phyloP scores from a whole-genome alignment of 176 grass and related monocot species.

The Leersia perrieri region DNA sequence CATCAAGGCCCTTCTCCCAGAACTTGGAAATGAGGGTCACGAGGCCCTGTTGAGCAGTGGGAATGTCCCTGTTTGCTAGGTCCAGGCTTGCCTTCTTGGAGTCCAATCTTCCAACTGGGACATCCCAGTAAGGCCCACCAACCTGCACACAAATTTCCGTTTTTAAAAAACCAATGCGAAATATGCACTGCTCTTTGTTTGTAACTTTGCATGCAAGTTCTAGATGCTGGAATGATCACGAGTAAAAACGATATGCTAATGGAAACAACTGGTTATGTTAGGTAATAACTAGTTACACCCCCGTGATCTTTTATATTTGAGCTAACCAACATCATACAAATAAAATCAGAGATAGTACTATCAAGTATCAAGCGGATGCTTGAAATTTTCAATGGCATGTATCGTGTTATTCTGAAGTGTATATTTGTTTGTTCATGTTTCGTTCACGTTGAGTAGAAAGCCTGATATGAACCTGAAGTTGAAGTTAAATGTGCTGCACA shows the following conservation, averaged over 20 bases:
- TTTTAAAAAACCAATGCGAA: neutral
- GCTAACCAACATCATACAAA: too few relatives aligned
- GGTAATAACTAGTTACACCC: neutral
- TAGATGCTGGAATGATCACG: neutral
- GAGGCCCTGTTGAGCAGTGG: conserved; percentile 73
- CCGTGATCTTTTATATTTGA: too few relatives aligned
- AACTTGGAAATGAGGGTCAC: conserved; percentile 86
- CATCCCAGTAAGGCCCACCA: conserved; percentile 96
- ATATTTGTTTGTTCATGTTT: neutral
- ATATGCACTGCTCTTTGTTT: neutral
- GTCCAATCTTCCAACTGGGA: conserved; percentile 86
- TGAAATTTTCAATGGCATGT: neutral
- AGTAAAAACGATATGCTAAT: neutral
- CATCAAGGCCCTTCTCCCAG: conserved; percentile 83
- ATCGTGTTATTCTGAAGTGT: neutral
- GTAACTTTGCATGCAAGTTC: neutral
- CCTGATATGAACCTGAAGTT: neutral
- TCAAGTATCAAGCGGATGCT: neutral
- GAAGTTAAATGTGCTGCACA: neutral
- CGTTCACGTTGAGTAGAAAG: neutral
- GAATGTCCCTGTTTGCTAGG: conserved; percentile 80
- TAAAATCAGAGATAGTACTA: too few relatives aligned
- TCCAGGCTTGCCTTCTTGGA: conserved; percentile 83
- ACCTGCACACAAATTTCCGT: conserved; percentile 35
- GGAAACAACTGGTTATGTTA: neutral